phyloP scores from a whole-genome alignment of 1,284 basidiomycete genomes.

The Moesziomyces globuligerus region DNA sequence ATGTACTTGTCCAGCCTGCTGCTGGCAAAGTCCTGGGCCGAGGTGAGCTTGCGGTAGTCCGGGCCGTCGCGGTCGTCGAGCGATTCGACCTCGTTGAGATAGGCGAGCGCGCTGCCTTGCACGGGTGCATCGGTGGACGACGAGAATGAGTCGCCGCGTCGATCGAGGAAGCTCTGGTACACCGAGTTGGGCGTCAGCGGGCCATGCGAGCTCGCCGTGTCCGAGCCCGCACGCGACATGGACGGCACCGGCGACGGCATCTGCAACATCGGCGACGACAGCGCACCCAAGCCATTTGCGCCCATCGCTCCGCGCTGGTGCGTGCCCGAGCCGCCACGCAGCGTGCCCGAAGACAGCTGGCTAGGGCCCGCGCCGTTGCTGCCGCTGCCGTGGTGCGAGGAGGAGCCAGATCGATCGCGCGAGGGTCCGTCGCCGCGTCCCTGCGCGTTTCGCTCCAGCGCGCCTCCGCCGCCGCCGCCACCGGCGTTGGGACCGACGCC shows the following conservation, averaged over 20 bases:
- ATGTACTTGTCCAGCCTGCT: slow-evolving; percentile 25
- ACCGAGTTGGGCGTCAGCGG: slow-evolving; percentile 42
- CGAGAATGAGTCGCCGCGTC: slow-evolving; percentile 36
- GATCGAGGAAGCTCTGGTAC: slow-evolving; percentile 44
- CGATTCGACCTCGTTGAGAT: slow-evolving; percentile 22
- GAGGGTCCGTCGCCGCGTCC: slow-evolving; percentile 30
- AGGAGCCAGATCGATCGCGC: slow-evolving; percentile 32
- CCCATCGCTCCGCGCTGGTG: slow-evolving; percentile 17
- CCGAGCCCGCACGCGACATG: slow-evolving; percentile 43
- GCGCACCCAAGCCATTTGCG: slow-evolving; percentile 12
- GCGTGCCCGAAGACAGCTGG: slow-evolving; percentile 8
- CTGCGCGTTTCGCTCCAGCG: slow-evolving; percentile 26
- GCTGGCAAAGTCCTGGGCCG: slow-evolving; percentile 9
- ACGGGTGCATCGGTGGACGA: slow-evolving; percentile 21
- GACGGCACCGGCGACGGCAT: slow-evolving; percentile 42
- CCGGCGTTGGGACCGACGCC: slow-evolving; percentile 18
- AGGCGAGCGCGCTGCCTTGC: slow-evolving; percentile 16
- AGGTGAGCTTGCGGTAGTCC: slow-evolving; percentile 11
- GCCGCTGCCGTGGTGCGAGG: slow-evolving; percentile 16
- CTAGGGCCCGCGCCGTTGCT: slow-evolving; percentile 20
- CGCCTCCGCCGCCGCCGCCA: slow-evolving; percentile 25
- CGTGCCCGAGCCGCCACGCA: slow-evolving; percentile 10
- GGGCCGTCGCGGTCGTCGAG: slow-evolving; percentile 14
- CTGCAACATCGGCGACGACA: slow-evolving; percentile 22
- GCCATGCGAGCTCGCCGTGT: slow-evolving; percentile 42